Evolutionary conservation across 2,329 filamentous ascomycete species (phyloP).

Genomic region (Chaetomium sp.): DNA sequence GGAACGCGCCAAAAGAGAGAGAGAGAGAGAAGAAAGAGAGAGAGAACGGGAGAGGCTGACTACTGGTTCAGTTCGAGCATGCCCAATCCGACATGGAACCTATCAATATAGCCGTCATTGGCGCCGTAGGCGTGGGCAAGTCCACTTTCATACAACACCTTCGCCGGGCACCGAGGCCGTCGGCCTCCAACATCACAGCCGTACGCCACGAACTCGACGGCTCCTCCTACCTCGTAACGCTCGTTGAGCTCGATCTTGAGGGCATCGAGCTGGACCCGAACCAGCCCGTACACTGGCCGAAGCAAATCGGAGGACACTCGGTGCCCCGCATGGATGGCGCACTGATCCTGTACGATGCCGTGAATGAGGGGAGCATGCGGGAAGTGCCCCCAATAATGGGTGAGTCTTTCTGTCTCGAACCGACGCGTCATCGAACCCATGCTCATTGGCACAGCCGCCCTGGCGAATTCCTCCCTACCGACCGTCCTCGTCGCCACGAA

Average conservation of each 20-base stretch:
- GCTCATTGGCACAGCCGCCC: slow-evolving; percentile 59
- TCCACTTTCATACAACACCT: slow-evolving; percentile 68
- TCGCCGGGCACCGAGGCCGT: slow-evolving; percentile 56
- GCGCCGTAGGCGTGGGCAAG: slow-evolving; percentile 67
- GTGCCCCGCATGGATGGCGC: slow-evolving; percentile 80
- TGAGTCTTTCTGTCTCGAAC: slow-evolving; percentile 54
- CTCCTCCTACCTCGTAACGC: slow-evolving; percentile 58
- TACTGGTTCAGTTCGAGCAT: slow-evolving; percentile 35
- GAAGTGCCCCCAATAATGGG: slow-evolving; percentile 76
- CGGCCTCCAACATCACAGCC: slow-evolving; percentile 57
- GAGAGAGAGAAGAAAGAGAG: neutral
- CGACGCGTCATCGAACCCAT: slow-evolving; percentile 10
- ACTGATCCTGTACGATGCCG: slow-evolving; percentile 85
- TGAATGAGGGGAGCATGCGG: slow-evolving; percentile 72
- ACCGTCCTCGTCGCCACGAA: slow-evolving; percentile 85
- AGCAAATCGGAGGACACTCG: slow-evolving; percentile 68
- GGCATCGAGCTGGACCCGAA: slow-evolving; percentile 62
- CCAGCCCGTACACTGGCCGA: slow-evolving; percentile 66
- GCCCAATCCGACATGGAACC: slow-evolving; percentile 52
- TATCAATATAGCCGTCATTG: slow-evolving; percentile 68
- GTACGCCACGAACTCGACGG: slow-evolving; percentile 62
- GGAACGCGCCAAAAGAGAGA: neutral
- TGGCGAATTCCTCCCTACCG: slow-evolving; percentile 72
- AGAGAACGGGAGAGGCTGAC: slow-evolving; percentile 25
- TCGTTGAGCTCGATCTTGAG: slow-evolving; percentile 68